Base-by-base conservation (phyloP, 75 land plant genomes). In the Picea glauca region DNA sequence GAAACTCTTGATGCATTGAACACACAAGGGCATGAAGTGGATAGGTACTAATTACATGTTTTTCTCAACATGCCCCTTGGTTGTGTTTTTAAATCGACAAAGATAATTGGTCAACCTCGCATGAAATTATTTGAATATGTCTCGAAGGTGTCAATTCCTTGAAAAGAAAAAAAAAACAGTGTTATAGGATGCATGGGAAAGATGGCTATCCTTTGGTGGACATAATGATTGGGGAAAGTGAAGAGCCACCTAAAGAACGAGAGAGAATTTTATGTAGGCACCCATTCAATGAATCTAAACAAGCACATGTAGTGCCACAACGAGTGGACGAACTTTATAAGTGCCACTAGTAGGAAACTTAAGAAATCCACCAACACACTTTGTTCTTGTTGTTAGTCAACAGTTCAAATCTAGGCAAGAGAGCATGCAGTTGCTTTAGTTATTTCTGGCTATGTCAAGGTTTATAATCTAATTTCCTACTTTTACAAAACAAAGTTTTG, bases 91-190 rank as follows among this genome's bases (percentile, higher is more conserved):
- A 97, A 97, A 76, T 81, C 94, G 38, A 98, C 93, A 6, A 98
- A 94, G 81, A 94, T 97, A 78, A 97, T 86, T 78, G 90, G 89
- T 70, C 98, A 95, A 64, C 99, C 99, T 61, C 92, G 99, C 18
- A 97, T 97, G 21, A 97, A 97, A 76, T 89, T 97, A 58, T 97
- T 98, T 73, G 96, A 97, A 89, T 98, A 97, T 88, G 87, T 97
- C 40, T 68, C 89, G 26, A 97, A 97, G 99, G 99, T 94, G 15
- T 93, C 99, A 75, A 97, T 97, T 77, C 99, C 99, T 23, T 97
- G 99, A 79, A 97, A 95, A 79, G n/a, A n/a, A n/a, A n/a, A n/a
- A n/a, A n/a, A n/a, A 97, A 97, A 74, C 85, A 88, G 46, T 82
- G 85, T 76, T 97, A 83, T 74, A 87, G 99, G 81, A 80, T 97